phyloP scores from a whole-genome alignment of 768 basidiomycete species.

The Clavaria fumosa region DNA sequence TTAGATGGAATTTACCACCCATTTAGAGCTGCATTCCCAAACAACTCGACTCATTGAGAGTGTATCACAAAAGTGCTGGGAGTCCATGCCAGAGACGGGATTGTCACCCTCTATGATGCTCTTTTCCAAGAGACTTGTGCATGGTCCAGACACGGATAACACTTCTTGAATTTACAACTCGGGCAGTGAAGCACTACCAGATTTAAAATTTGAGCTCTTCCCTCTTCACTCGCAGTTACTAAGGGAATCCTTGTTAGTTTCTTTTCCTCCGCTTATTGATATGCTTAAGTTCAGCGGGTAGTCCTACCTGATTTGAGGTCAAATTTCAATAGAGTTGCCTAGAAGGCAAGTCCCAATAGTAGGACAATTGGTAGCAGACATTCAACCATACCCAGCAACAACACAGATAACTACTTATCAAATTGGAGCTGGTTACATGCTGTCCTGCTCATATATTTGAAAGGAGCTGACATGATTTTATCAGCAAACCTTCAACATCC shows the following conservation, averaged over 20 bases:
- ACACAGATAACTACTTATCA: slow-evolving; percentile 37
- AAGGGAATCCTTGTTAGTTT: slow-evolving; percentile 84
- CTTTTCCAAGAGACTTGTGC: slow-evolving; percentile 71
- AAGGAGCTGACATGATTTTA: slow-evolving; percentile 21
- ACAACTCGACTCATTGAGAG: slow-evolving; percentile 73
- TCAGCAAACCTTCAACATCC: slow-evolving; percentile 28
- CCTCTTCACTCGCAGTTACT: slow-evolving; percentile 80
- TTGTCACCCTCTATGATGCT: slow-evolving; percentile 69
- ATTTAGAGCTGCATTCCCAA: slow-evolving; percentile 76
- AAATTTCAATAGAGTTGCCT: slow-evolving; percentile 16
- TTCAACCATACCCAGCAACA: slow-evolving; percentile 13
- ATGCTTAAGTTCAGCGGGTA: slow-evolving; percentile 83
- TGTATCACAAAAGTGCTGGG: slow-evolving; percentile 27
- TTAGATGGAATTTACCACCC: slow-evolving; percentile 79
- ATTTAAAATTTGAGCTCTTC: slow-evolving; percentile 77
- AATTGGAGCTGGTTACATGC: slow-evolving; percentile 20
- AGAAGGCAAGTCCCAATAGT: slow-evolving; percentile 6
- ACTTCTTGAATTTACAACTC: slow-evolving; percentile 73
- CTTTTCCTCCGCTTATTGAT: slow-evolving; percentile 86
- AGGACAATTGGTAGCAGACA: slow-evolving; percentile 17
- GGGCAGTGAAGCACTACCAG: slow-evolving; percentile 45
- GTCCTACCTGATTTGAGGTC: slow-evolving; percentile 74
- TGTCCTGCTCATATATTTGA: slow-evolving; percentile 32
- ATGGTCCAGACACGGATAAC: slow-evolving; percentile 53
- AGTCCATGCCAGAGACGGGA: slow-evolving; percentile 34